phyloP scores from a whole-genome alignment of 768 basidiomycete genomes.

The Russula griseocarnosa region DNA sequence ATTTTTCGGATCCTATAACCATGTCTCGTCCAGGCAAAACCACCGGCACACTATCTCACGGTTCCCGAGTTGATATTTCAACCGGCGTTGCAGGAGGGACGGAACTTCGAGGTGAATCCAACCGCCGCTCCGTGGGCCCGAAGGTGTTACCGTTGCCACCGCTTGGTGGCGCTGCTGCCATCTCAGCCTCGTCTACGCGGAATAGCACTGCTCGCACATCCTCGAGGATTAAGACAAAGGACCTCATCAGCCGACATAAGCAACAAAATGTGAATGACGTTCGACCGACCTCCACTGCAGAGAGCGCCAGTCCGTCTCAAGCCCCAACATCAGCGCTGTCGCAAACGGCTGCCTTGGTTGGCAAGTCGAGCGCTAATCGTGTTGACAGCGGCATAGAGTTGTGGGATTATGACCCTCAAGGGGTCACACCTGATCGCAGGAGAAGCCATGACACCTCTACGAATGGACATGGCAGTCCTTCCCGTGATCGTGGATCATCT shows the following conservation, averaged over 20 bases:
- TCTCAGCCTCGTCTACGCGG: background rate
- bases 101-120: background rate
- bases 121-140: background rate
- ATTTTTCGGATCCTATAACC: background rate
- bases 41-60: background rate
- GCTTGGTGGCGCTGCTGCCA: background rate
- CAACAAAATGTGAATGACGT: background rate
- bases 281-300: background rate
- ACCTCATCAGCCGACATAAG: conserved; percentile 24
- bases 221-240: conserved; percentile 21
- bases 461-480: conserved; percentile 1
- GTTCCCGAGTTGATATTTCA: background rate
- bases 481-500: background rate
- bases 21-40: background rate
- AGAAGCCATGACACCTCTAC: background rate
- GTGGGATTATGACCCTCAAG: conserved; percentile 16
- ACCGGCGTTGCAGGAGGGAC: background rate
- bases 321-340: background rate
- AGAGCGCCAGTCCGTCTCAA: background rate
- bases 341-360: background rate
- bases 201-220: conserved; percentile 6
- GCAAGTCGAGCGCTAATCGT: conserved; percentile 8
- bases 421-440: background rate
- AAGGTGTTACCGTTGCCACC: background rate
- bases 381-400: conserved; percentile 22